Evolutionary conservation across 2,329 filamentous ascomycete genomes (phyloP).

Genomic region (Pezicula radicicola): DNA sequence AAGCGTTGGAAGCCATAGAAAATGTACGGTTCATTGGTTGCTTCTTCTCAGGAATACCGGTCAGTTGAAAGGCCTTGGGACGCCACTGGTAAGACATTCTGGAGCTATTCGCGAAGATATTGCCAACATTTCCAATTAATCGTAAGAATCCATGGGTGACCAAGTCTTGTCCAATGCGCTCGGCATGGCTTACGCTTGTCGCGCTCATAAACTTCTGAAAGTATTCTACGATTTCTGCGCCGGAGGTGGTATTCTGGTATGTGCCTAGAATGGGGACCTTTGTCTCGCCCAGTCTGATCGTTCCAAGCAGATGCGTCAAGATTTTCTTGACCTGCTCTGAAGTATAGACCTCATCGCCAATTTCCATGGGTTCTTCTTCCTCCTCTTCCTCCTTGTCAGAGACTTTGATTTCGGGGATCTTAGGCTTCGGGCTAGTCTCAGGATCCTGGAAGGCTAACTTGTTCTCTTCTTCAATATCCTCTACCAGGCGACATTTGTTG

Average conservation of each 20-base stretch:
- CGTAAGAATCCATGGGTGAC: conserved; percentile 83
- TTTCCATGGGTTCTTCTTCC: conserved; percentile 83
- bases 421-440: conserved; percentile 61
- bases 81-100: conserved; percentile 98
- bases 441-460: conserved; percentile 96
- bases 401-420: conserved; percentile 86
- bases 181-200: conserved; percentile 83
- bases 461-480: conserved; percentile 97
- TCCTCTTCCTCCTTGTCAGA: conserved; percentile 64
- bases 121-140: conserved; percentile 91
- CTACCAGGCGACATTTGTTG: conserved; percentile 95
- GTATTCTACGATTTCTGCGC: conserved; percentile 93
- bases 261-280: conserved; percentile 95
- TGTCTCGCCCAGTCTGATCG: conserved; percentile 81
- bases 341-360: conserved; percentile 84
- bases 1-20: conserved; percentile 56
- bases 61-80: conserved; percentile 82
- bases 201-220: conserved; percentile 84
- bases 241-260: conserved; percentile 88
- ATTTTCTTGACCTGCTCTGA: conserved; percentile 91
- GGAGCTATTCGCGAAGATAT: conserved; percentile 94
- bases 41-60: conserved; percentile 88
- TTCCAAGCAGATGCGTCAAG: conserved; percentile 79
- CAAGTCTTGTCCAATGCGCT: conserved; percentile 92
- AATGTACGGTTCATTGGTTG: conserved; percentile 68